Percentiles rank a stretch among this genome's conserved stretches.
Evolutionary conservation across 2,329 filamentous ascomycete genomes (phyloP).

Genomic region (Cladosporium sp.): DNA sequence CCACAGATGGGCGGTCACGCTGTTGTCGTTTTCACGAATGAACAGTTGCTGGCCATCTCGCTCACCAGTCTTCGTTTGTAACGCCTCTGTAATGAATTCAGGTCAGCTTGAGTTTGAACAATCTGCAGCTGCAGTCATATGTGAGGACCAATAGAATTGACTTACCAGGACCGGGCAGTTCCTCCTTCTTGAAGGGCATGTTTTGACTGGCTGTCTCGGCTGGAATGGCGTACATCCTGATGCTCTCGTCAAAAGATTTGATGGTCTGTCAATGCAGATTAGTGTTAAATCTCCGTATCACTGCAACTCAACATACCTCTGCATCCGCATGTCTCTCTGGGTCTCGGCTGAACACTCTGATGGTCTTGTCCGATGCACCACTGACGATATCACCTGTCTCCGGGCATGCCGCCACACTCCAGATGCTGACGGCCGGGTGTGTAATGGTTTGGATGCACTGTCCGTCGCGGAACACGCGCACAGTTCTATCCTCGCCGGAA

Average conservation of each 20-base stretch:
- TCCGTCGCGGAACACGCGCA: slow-evolving; percentile 80
- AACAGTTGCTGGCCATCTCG: slow-evolving; percentile 96
- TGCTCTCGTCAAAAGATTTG: slow-evolving; percentile 73
- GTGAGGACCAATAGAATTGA: not conserved
- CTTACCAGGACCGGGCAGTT: slow-evolving; percentile 70
- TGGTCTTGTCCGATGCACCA: slow-evolving; percentile 83
- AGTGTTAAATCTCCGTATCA: not conserved
- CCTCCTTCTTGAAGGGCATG: slow-evolving; percentile 78
- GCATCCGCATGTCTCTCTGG: slow-evolving; percentile 68
- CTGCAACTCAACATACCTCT: slow-evolving; percentile 44
- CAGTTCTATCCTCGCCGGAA: slow-evolving; percentile 89
- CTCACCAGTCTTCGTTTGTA: slow-evolving; percentile 79
- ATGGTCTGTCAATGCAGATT: slow-evolving; percentile 40
- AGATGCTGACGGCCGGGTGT: slow-evolving; percentile 94
- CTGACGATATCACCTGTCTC: slow-evolving; percentile 91
- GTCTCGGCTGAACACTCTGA: slow-evolving; percentile 79
- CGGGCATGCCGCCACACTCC: slow-evolving; percentile 80
- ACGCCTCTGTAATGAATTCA: slow-evolving; percentile 61
- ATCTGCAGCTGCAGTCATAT: not conserved
- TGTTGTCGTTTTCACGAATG: slow-evolving; percentile 79
- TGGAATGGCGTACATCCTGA: slow-evolving; percentile 39
- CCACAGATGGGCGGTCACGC: slow-evolving; percentile 86
- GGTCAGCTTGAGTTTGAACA: not conserved
- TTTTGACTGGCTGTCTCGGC: slow-evolving; percentile 66
- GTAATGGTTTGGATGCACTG: slow-evolving; percentile 94